These are phyloP conservation scores for Cucumis cinereus DNA, from an alignment of 306 rosid genomes.

Conservation along the genomic window DNA sequence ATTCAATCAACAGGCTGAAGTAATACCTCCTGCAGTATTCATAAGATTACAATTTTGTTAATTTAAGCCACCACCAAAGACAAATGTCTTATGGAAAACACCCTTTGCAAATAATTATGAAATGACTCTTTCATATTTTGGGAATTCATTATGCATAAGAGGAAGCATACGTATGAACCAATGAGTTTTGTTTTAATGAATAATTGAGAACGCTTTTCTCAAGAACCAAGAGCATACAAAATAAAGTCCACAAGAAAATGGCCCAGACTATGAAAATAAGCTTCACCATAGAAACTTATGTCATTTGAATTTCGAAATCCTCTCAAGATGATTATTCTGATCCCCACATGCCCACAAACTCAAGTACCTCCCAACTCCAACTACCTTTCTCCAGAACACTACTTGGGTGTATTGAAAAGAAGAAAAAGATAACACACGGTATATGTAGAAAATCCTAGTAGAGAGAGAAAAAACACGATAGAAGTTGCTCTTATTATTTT, in stretches of 20 bases:
- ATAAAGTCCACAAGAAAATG: background rate
- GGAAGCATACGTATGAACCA: background rate
- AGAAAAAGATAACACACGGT: too few relatives aligned
- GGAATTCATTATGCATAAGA: background rate
- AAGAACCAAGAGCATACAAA: background rate
- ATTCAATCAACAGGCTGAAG: conserved; percentile 81
- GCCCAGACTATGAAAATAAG: background rate
- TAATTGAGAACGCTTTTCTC: background rate
- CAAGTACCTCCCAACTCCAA: background rate
- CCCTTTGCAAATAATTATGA: background rate
- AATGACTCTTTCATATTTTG: background rate
- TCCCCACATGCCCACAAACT: background rate
- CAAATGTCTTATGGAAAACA: background rate
- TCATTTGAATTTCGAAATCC: too few relatives aligned
- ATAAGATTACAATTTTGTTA: conserved; percentile 3
- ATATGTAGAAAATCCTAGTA: too few relatives aligned
- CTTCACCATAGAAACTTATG: background rate
- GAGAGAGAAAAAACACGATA: too few relatives aligned
- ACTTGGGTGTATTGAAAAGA: too few relatives aligned
- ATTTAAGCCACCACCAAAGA: conserved; percentile 1
- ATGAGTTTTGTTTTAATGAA: background rate
- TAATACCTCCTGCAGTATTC: conserved; percentile 66
- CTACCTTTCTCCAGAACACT: background rate
- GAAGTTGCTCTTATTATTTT: too few relatives aligned
- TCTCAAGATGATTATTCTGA: background rate